Conservation (phyloP, 176 grass and related monocot genomes). For the Oryza meyeriana region DNA sequence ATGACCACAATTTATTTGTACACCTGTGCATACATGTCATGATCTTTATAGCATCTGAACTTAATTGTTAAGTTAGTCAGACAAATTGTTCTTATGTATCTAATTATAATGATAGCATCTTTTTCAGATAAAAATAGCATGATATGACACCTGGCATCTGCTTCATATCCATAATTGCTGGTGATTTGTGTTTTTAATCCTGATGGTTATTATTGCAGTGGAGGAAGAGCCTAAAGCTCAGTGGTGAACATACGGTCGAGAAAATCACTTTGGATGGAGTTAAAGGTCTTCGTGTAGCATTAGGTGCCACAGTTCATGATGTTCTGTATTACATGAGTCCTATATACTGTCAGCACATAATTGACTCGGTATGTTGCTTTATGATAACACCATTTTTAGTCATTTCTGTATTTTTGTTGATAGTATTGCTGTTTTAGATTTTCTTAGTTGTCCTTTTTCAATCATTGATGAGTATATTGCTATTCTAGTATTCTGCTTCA, state of each 20-base stretch:
- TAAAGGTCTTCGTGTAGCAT: conserved; percentile 76
- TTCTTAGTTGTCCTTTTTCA: conserved; percentile 8
- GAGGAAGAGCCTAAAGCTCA: conserved; percentile 86
- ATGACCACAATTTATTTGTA: neutral
- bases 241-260: conserved; percentile 84
- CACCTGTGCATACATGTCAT: neutral
- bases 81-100: neutral
- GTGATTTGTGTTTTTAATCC: conserved; percentile 13
- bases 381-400: neutral
- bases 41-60: neutral
- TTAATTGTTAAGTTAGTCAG: conserved; percentile 3
- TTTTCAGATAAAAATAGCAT: neutral
- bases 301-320: conserved; percentile 94
- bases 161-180: neutral
- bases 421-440: conserved; percentile 18
- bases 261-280: conserved; percentile 96
- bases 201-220: conserved; percentile 55
- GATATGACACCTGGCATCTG: neutral
- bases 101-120: neutral
- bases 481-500: neutral
- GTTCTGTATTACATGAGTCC: conserved; percentile 99
- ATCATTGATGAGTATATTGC: neutral
- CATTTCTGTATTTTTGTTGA: neutral
- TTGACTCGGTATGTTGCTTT: conserved; percentile 82
- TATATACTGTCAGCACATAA: conserved; percentile 97